Evolutionary conservation across 2,329 filamentous ascomycete species (phyloP), one percentile per base, ranked within the genome.

Genomic region (Colletotrichum sp.): DNA sequence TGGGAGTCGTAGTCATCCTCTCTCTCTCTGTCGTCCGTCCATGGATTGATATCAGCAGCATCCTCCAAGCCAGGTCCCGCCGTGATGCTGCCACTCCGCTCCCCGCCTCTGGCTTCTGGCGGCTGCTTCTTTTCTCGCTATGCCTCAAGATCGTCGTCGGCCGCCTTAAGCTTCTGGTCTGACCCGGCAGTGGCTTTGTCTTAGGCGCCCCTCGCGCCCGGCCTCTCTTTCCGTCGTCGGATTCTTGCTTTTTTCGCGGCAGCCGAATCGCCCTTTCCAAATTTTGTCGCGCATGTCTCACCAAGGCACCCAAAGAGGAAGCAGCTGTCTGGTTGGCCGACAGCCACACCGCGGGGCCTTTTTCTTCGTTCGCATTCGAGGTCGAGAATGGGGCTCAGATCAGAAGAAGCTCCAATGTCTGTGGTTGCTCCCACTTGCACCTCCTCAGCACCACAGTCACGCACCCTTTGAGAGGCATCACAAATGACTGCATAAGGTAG

Each of bases 291-390:
- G 39, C 59, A 68, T 75, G 73, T 75, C 73, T 75, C 70, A 75
- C 73, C 73, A 73, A 71, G 55, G 39, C 24, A 16, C 70, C 28
- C 21, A 68, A 68, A 65, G 30, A 34, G 32, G 64, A 73, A 68
- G 70, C 21, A n/a, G 12, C 21, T 26, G 21, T 60, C 34, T 73
- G 73, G 70, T 75, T 75, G 73, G 73, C 24, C 43, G 34, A 30
- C 28, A 43, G 21, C 63, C 63, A 68, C 64, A 36, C 32, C 57
- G 18, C 30, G 28, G 70, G 70, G 32, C 48, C 39, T 57, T 75
- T 65, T 68, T 73, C 18, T 68, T 68, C 70, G 59, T 68, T 75
- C 73, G 73, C 73, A 75, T 75, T 72, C 48, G 73, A 73, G 73
- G 52, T 75, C 64, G 73, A 65, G 65, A 64, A 75, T 52, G 64